These are phyloP conservation scores for Rhizopus delemar DNA, from an alignment of 371 early-diverging fungal genomes.

Conservation along the genomic window DNA sequence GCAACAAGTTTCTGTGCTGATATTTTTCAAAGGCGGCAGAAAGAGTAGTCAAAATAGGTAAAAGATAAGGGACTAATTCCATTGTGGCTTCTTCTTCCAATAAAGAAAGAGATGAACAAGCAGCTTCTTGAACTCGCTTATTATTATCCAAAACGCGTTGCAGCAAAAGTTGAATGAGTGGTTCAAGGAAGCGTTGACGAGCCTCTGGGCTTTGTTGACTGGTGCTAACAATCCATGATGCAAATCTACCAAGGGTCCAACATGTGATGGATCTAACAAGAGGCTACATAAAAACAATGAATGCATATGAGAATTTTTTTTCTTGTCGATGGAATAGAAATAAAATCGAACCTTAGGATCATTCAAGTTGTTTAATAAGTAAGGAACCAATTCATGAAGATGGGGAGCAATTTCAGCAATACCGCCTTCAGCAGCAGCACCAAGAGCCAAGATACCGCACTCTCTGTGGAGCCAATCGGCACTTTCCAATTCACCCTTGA, in stretches of 20 bases:
- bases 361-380: constrained; percentile 75
- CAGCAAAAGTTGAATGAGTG: constrained; percentile 75
- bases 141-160: constrained; percentile 83
- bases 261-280: constrained; percentile 95
- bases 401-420: constrained; percentile 85
- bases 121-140: constrained; percentile 95
- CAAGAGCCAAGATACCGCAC: constrained; percentile 93
- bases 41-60: constrained; percentile 78
- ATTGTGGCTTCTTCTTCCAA: constrained; percentile 85
- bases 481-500: constrained; percentile 78
- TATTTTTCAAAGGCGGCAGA: constrained; percentile 79
- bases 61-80: constrained; percentile 79
- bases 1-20: constrained; percentile 87
- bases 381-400: constrained; percentile 84
- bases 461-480: constrained; percentile 90
- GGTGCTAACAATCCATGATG: constrained; percentile 68
- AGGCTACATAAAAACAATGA: constrained; percentile 49
- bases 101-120: constrained; percentile 89
- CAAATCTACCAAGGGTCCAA: constrained; percentile 95
- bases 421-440: constrained; percentile 95
- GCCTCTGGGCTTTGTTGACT: constrained; percentile 61
- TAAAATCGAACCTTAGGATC: constrained; percentile 67
- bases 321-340: background rate
- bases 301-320: background rate
- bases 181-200: constrained; percentile 71